A percentile compares a stretch with the other conserved stretches of the same genome.
phyloP scores from a whole-genome alignment of 2,329 filamentous ascomycete genomes.

The Sphaerulina musiva region DNA sequence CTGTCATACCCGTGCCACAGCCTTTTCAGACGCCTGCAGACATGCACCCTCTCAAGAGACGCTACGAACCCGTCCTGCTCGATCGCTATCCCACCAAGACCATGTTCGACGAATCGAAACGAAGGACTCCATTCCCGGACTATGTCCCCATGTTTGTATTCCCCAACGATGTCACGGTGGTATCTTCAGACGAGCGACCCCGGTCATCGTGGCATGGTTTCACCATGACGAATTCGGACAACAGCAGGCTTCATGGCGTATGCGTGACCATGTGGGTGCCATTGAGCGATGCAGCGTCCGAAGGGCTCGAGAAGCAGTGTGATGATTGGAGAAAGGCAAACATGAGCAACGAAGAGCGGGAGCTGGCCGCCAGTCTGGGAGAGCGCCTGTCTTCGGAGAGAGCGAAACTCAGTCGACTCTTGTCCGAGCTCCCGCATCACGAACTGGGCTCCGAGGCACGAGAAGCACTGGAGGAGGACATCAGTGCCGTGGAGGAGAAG shows the following conservation, averaged over 20 bases:
- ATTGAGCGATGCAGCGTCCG: constrained; percentile 70
- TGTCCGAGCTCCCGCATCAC: constrained; percentile 73
- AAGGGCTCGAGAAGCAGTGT: constrained; percentile 65
- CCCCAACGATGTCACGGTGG: constrained; percentile 93
- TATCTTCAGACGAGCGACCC: constrained; percentile 88
- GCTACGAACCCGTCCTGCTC: constrained; percentile 91
- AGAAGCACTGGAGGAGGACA: constrained; percentile 84
- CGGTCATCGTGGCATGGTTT: constrained; percentile 99
- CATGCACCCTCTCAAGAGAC: constrained; percentile 90
- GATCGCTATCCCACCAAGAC: constrained; percentile 86
- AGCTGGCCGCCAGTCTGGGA: constrained; percentile 84
- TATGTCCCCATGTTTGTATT: constrained; percentile 99
- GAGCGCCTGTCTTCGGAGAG: constrained; percentile 80
- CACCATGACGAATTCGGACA: constrained; percentile 91
- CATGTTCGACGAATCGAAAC: constrained; percentile 70
- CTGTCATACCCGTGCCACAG: constrained; percentile 88
- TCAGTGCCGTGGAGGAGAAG: constrained; percentile 93
- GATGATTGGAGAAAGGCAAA: constrained; percentile 52
- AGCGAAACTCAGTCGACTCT: constrained; percentile 79
- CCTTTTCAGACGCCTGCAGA: constrained; percentile 81
- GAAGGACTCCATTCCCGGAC: constrained; percentile 83
- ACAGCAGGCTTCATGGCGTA: constrained; percentile 84
- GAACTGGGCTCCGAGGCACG: constrained; percentile 73
- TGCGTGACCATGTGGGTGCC: constrained; percentile 91
- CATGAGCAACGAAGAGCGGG: constrained; percentile 85